These are phyloP conservation scores for Penicillium sp. DNA, from an alignment of 2,329 filamentous ascomycete species.

Conservation along the genomic window DNA sequence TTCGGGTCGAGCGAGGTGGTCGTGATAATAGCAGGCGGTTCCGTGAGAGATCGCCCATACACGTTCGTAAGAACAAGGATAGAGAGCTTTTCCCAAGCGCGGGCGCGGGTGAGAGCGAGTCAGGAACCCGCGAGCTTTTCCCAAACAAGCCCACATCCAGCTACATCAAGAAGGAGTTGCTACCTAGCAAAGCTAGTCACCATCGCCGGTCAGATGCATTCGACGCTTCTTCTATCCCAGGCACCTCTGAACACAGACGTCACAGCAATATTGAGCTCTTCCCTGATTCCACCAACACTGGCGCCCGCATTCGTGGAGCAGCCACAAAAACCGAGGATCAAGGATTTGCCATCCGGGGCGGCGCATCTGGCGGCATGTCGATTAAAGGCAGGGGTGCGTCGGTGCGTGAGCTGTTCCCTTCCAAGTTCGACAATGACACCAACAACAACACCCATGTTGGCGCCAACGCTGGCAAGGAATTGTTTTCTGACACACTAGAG, in stretches of 20 bases:
- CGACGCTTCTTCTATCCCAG: constrained; percentile 45
- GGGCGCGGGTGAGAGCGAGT: constrained; percentile 23
- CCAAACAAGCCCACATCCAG: constrained; percentile 42
- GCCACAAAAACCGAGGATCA: constrained; percentile 53
- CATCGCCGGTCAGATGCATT: constrained; percentile 52
- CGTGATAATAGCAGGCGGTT: constrained; percentile 41
- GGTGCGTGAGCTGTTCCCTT: constrained; percentile 68
- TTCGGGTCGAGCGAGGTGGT: constrained; percentile 35
- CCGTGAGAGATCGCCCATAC: constrained; percentile 43
- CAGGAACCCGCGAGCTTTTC: constrained; percentile 48
- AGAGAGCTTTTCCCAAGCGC: constrained; percentile 61
- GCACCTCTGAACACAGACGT: constrained; percentile 29
- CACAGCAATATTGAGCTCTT: constrained; percentile 41
- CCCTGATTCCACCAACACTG: constrained; percentile 35
- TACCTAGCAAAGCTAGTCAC: constrained; percentile 51
- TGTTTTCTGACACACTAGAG: constrained; percentile 62
- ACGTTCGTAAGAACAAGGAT: constrained; percentile 37
- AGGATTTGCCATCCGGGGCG: constrained; percentile 41
- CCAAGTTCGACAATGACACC: constrained; percentile 45
- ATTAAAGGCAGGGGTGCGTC: constrained; percentile 70
- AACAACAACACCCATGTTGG: constrained; percentile 41
- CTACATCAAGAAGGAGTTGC: constrained; percentile 57
- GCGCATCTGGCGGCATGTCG: constrained; percentile 53
- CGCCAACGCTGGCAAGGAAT: constrained; percentile 64
- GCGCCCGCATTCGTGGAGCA: constrained; percentile 61